Percentiles rank a stretch among this genome's conserved stretches.
Conservation (phyloP, 768 basidiomycete genomes). For the Boletus rex-veris region DNA sequence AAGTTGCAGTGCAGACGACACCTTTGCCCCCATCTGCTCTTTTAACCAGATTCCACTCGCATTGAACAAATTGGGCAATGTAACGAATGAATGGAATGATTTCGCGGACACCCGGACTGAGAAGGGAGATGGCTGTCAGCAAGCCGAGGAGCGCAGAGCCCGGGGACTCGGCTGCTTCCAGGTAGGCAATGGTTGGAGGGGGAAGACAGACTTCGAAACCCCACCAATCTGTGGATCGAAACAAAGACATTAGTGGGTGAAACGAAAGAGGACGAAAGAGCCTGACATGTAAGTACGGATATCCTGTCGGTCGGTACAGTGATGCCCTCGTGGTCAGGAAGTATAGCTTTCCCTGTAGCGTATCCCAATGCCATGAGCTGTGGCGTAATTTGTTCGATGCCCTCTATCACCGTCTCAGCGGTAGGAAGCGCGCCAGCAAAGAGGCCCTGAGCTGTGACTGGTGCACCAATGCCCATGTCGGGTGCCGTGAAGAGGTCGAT, state of each 20-base stretch:
- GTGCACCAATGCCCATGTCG: slow-evolving; percentile 69
- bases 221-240: slow-evolving; percentile 72
- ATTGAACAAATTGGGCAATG: slow-evolving; percentile 73
- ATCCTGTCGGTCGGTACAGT: slow-evolving; percentile 75
- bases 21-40: slow-evolving; percentile 65
- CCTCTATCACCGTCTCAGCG: slow-evolving; percentile 64
- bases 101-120: slow-evolving; percentile 75
- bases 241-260: slow-evolving; percentile 4
- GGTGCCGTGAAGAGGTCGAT: slow-evolving; percentile 58
- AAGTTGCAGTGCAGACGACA: slow-evolving; percentile 88
- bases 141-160: slow-evolving; percentile 61
- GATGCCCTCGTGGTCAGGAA: slow-evolving; percentile 66
- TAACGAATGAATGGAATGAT: slow-evolving; percentile 83
- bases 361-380: slow-evolving; percentile 76
- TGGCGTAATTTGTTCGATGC: slow-evolving; percentile 68
- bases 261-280: background rate
- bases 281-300: slow-evolving; percentile 75
- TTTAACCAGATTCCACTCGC: slow-evolving; percentile 66
- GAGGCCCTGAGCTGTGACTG: slow-evolving; percentile 63
- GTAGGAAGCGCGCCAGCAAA: slow-evolving; percentile 76
- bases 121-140: slow-evolving; percentile 64
- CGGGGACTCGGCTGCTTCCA: slow-evolving; percentile 62
- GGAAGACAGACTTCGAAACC: slow-evolving; percentile 79
- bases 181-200: slow-evolving; percentile 58
- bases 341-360: slow-evolving; percentile 62